These are phyloP conservation scores for Silene coronaria DNA, from an alignment of 179 eudicot species.

Conservation along the genomic window DNA sequence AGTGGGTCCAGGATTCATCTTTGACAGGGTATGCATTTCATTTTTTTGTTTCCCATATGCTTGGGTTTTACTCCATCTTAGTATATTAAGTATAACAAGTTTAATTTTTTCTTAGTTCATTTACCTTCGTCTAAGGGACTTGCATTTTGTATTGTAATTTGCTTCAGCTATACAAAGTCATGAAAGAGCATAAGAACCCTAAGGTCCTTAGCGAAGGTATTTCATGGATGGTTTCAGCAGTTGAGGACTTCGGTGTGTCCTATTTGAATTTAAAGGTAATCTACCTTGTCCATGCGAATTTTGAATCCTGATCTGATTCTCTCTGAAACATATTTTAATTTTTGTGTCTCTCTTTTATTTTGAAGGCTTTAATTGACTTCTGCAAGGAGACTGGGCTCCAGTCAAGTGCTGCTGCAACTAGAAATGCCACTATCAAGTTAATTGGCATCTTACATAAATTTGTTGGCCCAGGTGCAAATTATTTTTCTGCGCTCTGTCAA, in stretches of 20 bases:
- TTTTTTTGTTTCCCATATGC: background rate
- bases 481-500: slow-evolving; percentile 10
- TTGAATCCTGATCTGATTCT: background rate
- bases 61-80: background rate
- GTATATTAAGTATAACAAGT: background rate
- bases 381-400: slow-evolving; percentile 97
- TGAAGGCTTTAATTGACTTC: slow-evolving; percentile 91
- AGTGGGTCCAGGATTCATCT: slow-evolving; percentile 88
- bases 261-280: slow-evolving; percentile 78
- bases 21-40: slow-evolving; percentile 66
- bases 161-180: slow-evolving; percentile 70
- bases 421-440: slow-evolving; percentile 91
- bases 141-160: background rate
- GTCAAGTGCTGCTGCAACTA: slow-evolving; percentile 93
- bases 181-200: slow-evolving; percentile 99
- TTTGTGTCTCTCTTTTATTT: slow-evolving; percentile 5
- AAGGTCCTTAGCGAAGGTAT: slow-evolving; percentile 96
- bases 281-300: slow-evolving; percentile 2
- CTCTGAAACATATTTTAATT: background rate
- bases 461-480: slow-evolving; percentile 84
- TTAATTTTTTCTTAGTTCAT: background rate
- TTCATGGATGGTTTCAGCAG: slow-evolving; percentile 91
- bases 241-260: slow-evolving; percentile 91
- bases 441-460: slow-evolving; percentile 87
- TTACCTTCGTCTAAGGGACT: no score